phyloP scores from a whole-genome alignment of 495 filamentous ascomycete genomes.

The Penicillium canescens region DNA sequence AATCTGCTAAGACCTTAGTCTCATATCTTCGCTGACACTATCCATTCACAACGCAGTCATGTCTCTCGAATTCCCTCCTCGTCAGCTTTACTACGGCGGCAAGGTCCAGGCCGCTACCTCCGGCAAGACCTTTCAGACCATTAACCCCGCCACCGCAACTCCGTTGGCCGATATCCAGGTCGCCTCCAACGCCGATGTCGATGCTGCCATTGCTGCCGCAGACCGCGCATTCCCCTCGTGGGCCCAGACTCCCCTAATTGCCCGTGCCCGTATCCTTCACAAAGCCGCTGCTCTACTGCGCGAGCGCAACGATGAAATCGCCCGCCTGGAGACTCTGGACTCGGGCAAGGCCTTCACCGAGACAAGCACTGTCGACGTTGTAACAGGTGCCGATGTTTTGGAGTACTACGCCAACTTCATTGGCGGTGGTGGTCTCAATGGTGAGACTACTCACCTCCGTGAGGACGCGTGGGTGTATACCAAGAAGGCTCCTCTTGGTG shows the following conservation, averaged over 20 bases:
- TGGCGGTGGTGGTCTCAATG: slow-evolving; percentile 67
- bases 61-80: slow-evolving; percentile 44
- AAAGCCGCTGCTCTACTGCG: slow-evolving; percentile 66
- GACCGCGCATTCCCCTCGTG: slow-evolving; percentile 63
- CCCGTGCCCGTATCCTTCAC: slow-evolving; percentile 69
- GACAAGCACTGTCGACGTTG: slow-evolving; percentile 72
- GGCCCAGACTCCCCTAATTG: slow-evolving; percentile 63
- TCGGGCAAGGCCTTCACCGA: slow-evolving; percentile 76
- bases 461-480: slow-evolving; percentile 75
- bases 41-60: slow-evolving; percentile 24
- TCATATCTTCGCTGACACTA: neutral
- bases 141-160: slow-evolving; percentile 67
- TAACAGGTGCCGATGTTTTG: slow-evolving; percentile 73
- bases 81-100: slow-evolving; percentile 70
- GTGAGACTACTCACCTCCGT: slow-evolving; percentile 65
- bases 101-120: slow-evolving; percentile 57
- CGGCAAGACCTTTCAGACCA: slow-evolving; percentile 60
- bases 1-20: neutral
- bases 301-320: slow-evolving; percentile 68
- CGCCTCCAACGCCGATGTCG: slow-evolving; percentile 63
- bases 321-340: slow-evolving; percentile 66
- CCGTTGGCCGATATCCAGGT: slow-evolving; percentile 63
- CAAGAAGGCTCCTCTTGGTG: slow-evolving; percentile 70
- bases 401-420: slow-evolving; percentile 77
- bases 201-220: slow-evolving; percentile 64